phyloP scores from a whole-genome alignment of 1,284 basidiomycete species.

The Melampsora americana region DNA sequence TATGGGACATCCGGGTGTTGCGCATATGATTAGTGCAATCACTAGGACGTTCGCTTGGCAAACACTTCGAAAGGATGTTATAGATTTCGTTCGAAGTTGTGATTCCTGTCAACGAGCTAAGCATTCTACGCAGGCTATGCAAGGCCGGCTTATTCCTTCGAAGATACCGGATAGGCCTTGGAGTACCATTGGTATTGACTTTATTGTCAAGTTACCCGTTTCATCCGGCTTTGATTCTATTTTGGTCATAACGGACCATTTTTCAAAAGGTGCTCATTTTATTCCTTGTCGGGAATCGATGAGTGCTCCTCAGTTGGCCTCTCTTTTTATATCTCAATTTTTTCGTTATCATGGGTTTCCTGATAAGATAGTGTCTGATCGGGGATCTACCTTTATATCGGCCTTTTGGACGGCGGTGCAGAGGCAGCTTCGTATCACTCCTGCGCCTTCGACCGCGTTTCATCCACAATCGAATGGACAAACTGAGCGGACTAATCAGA shows the following conservation, averaged over 20 bases:
- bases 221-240: constrained; percentile 11
- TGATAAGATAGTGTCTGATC: no score
- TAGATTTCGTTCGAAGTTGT: no score
- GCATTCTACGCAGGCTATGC: background rate
- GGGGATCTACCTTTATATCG: constrained; percentile 53
- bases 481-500: constrained; percentile 59
- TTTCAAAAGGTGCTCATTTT: no score
- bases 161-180: background rate
- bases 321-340: no score
- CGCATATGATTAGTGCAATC: background rate
- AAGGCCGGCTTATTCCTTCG: background rate
- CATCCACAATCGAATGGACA: constrained; percentile 59
- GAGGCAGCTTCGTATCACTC: constrained; percentile 45
- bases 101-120: background rate
- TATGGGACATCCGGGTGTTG: background rate
- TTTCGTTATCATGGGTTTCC: no score
- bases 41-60: background rate
- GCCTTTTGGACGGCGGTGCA: constrained; percentile 50
- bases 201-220: constrained; percentile 26
- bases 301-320: no score
- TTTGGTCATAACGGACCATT: constrained; percentile 31
- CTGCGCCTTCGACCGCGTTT: constrained; percentile 54
- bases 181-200: constrained; percentile 11
- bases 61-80: no score
- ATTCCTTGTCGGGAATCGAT: no score